Evolutionary conservation across 192 early-diverging fungal genomes (phyloP), one percentile per base, ranked within the genome.

Genomic region (Geranomyces michiganensis): DNA sequence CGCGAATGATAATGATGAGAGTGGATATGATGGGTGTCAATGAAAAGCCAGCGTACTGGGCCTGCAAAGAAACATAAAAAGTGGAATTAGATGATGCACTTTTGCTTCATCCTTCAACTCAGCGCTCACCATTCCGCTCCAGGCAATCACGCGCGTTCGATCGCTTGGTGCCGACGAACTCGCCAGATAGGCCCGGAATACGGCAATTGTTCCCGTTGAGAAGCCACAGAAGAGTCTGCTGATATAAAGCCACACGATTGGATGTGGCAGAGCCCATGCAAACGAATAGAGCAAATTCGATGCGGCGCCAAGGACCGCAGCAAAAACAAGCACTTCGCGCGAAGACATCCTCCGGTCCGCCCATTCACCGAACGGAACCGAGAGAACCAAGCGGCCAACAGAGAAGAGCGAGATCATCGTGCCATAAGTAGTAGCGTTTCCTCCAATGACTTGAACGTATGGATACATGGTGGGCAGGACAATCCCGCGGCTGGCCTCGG

Each of bases 31-130:
- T 56, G 3, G 76, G 76, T 56, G 76, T 77, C 27, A 77, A 41
- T 13, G 76, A 77, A 48, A 77, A 77, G 9, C 76, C 76, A 0
- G 68, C 76, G 33, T 77, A 77, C 56, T 77, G 76, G 10, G 73
- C 73, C 51, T 60, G 56, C 61, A 41, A 10, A 62, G 64, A 45
- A 44, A 6, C 44, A 66, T 58, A 26, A 58, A 58, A 62, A 24
- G 13, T 13, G 19, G 21, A 1, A 0, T 19, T 15, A 65, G 43
- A 17, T n/a, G 62, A 24, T n/a, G 43, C n/a, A n/a, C n/a, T n/a
- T n/a, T n/a, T 60, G 21, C 19, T 30, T 60, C 1, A 15, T 46
- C 17, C 1, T 0, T 17, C 0, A 51, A n/a, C 48, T n/a, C n/a
- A n/a, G 19, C 12, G 26, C 24, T 14, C 29, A 74, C 72, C 66